Evolutionary conservation across 2,329 filamentous ascomycete species (phyloP).

Genomic region (Fusarium metavorans): DNA sequence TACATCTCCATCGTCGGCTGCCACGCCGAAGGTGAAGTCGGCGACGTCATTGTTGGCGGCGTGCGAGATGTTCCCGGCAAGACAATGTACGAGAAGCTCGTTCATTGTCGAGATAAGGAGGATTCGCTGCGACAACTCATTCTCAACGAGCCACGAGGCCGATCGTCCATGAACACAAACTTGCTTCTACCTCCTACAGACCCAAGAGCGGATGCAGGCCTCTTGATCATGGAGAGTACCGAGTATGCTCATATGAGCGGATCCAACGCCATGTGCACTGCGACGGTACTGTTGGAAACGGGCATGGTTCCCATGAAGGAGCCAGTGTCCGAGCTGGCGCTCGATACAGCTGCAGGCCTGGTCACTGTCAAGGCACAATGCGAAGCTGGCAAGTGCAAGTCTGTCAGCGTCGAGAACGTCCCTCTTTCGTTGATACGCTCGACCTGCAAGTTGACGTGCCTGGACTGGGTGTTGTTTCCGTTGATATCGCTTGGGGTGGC

Average conservation of each 20-base stretch:
- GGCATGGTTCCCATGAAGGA: slow-evolving; percentile 61
- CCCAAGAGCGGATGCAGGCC: slow-evolving; percentile 57
- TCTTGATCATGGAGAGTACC: slow-evolving; percentile 62
- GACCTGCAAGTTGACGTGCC: slow-evolving; percentile 55
- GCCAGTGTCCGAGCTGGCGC: slow-evolving; percentile 53
- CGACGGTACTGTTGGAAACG: slow-evolving; percentile 60
- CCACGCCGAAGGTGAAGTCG: slow-evolving; percentile 57
- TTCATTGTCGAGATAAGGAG: not conserved
- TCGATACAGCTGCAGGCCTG: slow-evolving; percentile 60
- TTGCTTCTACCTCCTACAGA: slow-evolving; percentile 54
- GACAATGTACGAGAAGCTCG: slow-evolving; percentile 61
- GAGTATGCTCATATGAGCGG: slow-evolving; percentile 57
- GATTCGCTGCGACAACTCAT: not conserved
- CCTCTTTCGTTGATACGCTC: slow-evolving; percentile 57
- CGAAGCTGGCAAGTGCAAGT: slow-evolving; percentile 56
- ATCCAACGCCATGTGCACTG: slow-evolving; percentile 58
- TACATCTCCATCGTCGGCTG: slow-evolving; percentile 47
- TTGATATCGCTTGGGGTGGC: slow-evolving; percentile 61
- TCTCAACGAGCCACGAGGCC: slow-evolving; percentile 2
- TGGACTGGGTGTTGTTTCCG: slow-evolving; percentile 52
- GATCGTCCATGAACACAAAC: slow-evolving; percentile 3
- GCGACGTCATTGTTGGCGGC: slow-evolving; percentile 63
- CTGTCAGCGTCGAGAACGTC: slow-evolving; percentile 59
- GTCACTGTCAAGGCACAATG: slow-evolving; percentile 56
- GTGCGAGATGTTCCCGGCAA: slow-evolving; percentile 56